Percentiles rank a stretch among this genome's conserved stretches.
Evolutionary conservation across 371 early-diverging fungal genomes (phyloP).

Genomic region (Mortierella sp.): DNA sequence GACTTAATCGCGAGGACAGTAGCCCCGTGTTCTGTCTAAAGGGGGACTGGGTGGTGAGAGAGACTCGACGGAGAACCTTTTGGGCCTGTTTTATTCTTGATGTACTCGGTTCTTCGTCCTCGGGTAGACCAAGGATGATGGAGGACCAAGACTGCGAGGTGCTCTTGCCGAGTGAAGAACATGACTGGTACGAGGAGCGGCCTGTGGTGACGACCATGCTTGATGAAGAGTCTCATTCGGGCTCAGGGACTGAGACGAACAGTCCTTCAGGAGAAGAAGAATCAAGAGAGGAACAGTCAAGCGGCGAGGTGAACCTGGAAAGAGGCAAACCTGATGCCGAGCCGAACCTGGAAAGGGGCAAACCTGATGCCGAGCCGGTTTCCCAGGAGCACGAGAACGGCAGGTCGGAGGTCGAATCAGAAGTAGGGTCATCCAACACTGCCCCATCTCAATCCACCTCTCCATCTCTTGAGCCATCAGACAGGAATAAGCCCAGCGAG

Average conservation of each 20-base stretch:
- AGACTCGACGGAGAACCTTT: conserved; percentile 58
- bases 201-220: conserved; percentile 30
- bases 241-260: conserved; percentile 27
- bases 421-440: not conserved
- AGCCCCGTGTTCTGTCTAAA: conserved; percentile 30
- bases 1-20: conserved; percentile 58
- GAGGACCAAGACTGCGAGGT: conserved; percentile 62
- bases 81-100: conserved; percentile 57
- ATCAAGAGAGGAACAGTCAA: no score
- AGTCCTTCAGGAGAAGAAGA: not conserved
- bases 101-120: conserved; percentile 42
- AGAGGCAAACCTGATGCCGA: no score
- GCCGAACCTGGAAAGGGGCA: not conserved
- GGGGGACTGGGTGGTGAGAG: conserved; percentile 58
- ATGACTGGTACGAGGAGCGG: conserved; percentile 54
- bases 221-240: conserved; percentile 23
- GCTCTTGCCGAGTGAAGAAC: conserved; percentile 59
- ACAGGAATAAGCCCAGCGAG: conserved; percentile 1
- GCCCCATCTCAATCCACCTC: not conserved
- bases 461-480: not conserved
- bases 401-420: not conserved
- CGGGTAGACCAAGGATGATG: conserved; percentile 60
- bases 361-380: not conserved
- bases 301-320: no score
- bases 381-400: not conserved